Evolutionary conservation across 192 early-diverging fungal species (phyloP).

Genomic region (Chytriomyces sp.): DNA sequence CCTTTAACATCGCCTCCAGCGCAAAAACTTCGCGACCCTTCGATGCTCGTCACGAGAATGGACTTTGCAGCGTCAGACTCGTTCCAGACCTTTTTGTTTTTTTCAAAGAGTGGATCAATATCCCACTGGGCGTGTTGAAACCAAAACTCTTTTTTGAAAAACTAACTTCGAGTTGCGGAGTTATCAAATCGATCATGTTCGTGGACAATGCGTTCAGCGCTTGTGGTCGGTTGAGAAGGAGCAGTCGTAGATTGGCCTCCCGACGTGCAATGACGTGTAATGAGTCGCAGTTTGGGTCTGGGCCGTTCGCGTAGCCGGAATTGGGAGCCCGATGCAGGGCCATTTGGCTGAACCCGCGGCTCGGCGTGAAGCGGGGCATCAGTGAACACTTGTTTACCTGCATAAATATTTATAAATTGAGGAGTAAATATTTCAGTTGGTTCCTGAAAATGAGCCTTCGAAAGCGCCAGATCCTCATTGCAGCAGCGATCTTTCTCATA

Average conservation of each 20-base stretch:
- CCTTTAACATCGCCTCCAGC: constrained; percentile 75
- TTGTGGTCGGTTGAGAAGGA: constrained; percentile 68
- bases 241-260: constrained; percentile 46
- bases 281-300: not conserved
- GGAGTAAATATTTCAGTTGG: too few species aligned
- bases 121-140: not conserved
- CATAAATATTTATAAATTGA: too few species aligned
- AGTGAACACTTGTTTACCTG: too few species aligned
- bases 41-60: constrained; percentile 79
- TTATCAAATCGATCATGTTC: constrained; percentile 83
- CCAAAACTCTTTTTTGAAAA: not conserved
- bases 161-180: constrained; percentile 74
- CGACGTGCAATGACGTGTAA: constrained; percentile 47
- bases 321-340: too few species aligned
- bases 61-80: constrained; percentile 86
- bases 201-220: constrained; percentile 85
- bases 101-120: not conserved
- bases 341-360: too few species aligned
- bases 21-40: constrained; percentile 79
- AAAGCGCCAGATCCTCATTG: not conserved
- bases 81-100: constrained; percentile 75
- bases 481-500: not conserved
- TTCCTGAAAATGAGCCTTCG: not conserved
- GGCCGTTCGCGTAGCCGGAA: not conserved
- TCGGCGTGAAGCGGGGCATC: too few species aligned